Percentiles rank a stretch among this genome's conserved stretches.
Evolutionary conservation across 371 early-diverging fungal species (phyloP).

Genomic region (Mucor sp.): DNA sequence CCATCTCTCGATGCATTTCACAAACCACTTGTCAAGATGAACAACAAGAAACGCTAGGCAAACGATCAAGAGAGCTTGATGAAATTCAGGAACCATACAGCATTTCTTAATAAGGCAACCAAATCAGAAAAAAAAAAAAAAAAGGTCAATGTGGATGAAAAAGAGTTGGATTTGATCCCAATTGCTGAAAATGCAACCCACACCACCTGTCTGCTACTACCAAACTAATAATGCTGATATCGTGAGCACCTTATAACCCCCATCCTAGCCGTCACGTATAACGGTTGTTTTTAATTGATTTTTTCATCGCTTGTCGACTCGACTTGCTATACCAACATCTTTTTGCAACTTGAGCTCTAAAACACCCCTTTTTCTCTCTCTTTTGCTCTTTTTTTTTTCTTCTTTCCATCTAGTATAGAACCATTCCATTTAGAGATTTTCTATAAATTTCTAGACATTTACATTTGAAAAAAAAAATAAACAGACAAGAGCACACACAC

Average conservation of each 20-base stretch:
- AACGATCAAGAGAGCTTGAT: background rate
- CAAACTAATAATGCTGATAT: background rate
- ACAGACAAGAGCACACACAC: no score
- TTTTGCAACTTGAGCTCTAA: background rate
- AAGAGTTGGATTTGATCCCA: background rate
- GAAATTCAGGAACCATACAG: background rate
- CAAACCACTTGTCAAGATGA: background rate
- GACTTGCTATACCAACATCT: background rate
- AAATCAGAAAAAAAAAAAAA: background rate
- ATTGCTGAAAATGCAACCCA: background rate
- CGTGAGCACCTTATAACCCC: background rate
- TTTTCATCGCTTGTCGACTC: background rate
- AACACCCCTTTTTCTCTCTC: background rate
- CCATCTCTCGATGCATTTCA: no score
- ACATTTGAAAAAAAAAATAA: background rate
- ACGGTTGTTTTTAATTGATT: background rate
- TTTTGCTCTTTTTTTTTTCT: conserved; percentile 5
- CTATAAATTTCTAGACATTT: background rate
- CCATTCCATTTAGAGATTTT: background rate
- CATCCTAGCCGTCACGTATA: background rate
- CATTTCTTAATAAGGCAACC: background rate
- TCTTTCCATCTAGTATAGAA: background rate
- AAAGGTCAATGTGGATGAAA: background rate
- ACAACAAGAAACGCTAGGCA: background rate
- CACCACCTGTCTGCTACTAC: background rate